A percentile compares a stretch with the other conserved stretches of the same genome.
Conservation (phyloP, 208 protist species). For the Crithidia bombi region DNA sequence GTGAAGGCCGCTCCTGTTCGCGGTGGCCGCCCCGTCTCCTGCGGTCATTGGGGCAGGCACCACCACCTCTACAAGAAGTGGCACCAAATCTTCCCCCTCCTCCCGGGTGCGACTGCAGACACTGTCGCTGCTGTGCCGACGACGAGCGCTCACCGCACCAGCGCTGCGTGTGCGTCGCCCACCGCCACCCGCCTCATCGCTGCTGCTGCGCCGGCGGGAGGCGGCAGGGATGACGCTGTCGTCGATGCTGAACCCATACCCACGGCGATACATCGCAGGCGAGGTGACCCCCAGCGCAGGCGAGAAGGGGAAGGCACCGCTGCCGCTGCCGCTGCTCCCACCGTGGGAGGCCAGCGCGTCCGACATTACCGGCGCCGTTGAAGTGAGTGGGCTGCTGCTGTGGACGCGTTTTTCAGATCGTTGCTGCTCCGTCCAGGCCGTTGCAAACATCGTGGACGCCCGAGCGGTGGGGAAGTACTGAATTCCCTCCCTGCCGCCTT, state of each 20-base stretch:
- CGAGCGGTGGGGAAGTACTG: background rate
- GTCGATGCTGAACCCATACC: slow-evolving; percentile 18
- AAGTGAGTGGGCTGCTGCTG: background rate
- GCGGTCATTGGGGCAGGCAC: background rate
- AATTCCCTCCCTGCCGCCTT: background rate
- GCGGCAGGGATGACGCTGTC: slow-evolving; percentile 6
- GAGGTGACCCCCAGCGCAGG: background rate
- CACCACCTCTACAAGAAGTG: slow-evolving; percentile 26
- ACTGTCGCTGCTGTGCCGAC: slow-evolving; percentile 2
- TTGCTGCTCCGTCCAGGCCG: no score
- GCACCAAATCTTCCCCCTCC: slow-evolving; percentile 22
- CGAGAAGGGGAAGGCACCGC: slow-evolving; percentile 9
- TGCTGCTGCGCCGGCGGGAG: background rate
- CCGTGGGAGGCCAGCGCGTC: background rate
- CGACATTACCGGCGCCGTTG: background rate
- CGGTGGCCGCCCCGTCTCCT: background rate
- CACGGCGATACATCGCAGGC: background rate
- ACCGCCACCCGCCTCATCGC: background rate
- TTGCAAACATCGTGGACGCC: background rate
- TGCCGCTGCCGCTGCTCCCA: slow-evolving; percentile 2
- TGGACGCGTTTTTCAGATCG: background rate
- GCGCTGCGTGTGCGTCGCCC: slow-evolving; percentile 13
- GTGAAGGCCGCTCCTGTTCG: background rate
- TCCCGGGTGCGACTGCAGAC: background rate
- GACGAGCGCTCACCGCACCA: background rate